These are phyloP conservation scores for Cyclotella cryptica DNA, from an alignment of 108 stramenopile species.

Conservation along the genomic window DNA sequence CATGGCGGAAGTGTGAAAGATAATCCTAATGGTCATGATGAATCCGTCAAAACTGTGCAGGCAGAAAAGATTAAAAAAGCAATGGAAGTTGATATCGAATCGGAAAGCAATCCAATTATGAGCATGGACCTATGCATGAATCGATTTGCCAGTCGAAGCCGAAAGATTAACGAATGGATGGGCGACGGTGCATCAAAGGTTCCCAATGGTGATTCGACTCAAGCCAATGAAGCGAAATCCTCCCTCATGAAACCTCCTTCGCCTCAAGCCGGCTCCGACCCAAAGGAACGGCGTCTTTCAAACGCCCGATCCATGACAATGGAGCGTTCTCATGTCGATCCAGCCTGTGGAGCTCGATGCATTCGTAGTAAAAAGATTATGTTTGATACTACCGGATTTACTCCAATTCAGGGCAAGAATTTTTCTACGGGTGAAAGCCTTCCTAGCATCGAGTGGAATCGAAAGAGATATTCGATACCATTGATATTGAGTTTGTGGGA, in stretches of 20 bases:
- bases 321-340: too few relatives aligned
- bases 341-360: conserved; percentile 32
- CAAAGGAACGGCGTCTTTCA: background rate
- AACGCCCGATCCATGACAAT: background rate
- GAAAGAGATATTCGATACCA: conserved; percentile 57
- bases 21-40: background rate
- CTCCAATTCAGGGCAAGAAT: conserved; percentile 11
- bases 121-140: conserved; percentile 46
- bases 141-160: conserved; percentile 30
- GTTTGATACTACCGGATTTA: conserved; percentile 43
- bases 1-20: background rate
- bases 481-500: conserved; percentile 80
- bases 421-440: conserved; percentile 8
- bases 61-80: conserved; percentile 3
- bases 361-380: conserved; percentile 48
- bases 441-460: conserved; percentile 17
- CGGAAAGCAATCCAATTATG: conserved; percentile 23
- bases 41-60: background rate
- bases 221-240: conserved; percentile 2
- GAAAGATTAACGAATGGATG: conserved; percentile 13
- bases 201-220: background rate
- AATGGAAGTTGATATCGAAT: background rate
- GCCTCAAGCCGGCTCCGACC: background rate
- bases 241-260: background rate
- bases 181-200: conserved; percentile 1